Evolutionary conservation across 2,329 filamentous ascomycete genomes (phyloP).

Genomic region (Phyllosticta citrichinensis): DNA sequence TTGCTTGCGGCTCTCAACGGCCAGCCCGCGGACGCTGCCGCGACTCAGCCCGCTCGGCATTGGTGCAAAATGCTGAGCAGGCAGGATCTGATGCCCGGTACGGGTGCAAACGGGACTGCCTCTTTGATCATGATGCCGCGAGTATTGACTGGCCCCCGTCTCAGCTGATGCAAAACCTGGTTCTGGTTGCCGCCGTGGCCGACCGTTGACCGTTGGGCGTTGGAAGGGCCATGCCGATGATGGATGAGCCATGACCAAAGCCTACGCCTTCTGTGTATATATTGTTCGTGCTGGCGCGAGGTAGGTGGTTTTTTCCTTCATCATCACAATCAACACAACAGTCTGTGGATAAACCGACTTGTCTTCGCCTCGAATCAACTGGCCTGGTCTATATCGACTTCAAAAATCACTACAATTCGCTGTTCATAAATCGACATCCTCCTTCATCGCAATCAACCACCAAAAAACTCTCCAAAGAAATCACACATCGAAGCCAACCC

Average conservation of each 20-base stretch:
- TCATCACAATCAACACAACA: neutral
- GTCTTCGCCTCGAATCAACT: neutral
- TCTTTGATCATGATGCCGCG: neutral
- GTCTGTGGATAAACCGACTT: neutral
- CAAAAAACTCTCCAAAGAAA: neutral
- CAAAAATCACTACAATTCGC: neutral
- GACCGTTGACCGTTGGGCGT: neutral
- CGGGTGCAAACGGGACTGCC: neutral
- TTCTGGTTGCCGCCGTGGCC: neutral
- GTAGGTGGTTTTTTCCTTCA: neutral
- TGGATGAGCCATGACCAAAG: neutral
- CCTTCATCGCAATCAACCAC: neutral
- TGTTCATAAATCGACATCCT: neutral
- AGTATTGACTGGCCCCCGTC: neutral
- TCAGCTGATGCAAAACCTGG: neutral
- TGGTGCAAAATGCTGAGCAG: neutral
- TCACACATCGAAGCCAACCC: neutral
- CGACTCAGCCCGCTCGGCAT: neutral
- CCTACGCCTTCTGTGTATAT: neutral
- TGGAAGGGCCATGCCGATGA: neutral
- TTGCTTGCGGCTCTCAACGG: neutral
- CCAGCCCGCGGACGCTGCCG: neutral
- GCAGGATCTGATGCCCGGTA: neutral
- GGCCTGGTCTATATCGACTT: neutral
- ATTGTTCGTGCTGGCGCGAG: slow-evolving; percentile 4